Base-by-base conservation (phyloP, 2,329 filamentous ascomycete species). In the Nigrospora oryzae region DNA sequence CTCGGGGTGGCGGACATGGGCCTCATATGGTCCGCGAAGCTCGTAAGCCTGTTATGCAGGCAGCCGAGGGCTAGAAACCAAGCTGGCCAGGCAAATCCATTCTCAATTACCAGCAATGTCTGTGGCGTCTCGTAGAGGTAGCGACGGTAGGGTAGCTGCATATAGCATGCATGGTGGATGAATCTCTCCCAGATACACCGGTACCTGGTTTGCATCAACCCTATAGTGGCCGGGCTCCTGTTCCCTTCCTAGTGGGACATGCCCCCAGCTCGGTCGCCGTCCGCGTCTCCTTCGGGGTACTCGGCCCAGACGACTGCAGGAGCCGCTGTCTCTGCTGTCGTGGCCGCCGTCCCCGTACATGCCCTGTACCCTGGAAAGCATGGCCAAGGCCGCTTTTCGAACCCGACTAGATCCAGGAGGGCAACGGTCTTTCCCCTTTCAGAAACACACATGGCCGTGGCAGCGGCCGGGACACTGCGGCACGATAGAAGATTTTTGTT, bases 131-230 rank as follows among this genome's bases (percentile, higher is more conserved):
- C 61, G 59, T 66, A 66, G 63, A 64, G 61, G 56, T 55, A 65
- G 64, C 67, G 61, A 63, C 59, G 60, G 62, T 58, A 71, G 71
- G 71, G 58, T 73, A 63, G 59, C 57, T 72, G 71, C 71, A 74
- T 67, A 56, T 56, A 54, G 64, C 57, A 64, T 66, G 66, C 67
- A 66, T 66, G 59, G 61, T 61, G 62, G 59, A 61, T 58, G 58
- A 59, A 56, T 52, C 56, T 57, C 55, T 56, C 55, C 54, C 41
- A 36, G 16, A 17, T 34, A 28, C 23, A 28, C 23, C 23, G 23
- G 23, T 7, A 28, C 8, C 23, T 28, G 23, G 23, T 5, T 28
- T 28, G 23, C 23, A 28, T 28, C 23, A 7, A 28, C 5, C 23
- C 23, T 28, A 28, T 28, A 28, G 23, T 28, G 8, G 8, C 8